phyloP scores from a whole-genome alignment of 257 asterid genomes.

The Salvia rosmarinus region DNA sequence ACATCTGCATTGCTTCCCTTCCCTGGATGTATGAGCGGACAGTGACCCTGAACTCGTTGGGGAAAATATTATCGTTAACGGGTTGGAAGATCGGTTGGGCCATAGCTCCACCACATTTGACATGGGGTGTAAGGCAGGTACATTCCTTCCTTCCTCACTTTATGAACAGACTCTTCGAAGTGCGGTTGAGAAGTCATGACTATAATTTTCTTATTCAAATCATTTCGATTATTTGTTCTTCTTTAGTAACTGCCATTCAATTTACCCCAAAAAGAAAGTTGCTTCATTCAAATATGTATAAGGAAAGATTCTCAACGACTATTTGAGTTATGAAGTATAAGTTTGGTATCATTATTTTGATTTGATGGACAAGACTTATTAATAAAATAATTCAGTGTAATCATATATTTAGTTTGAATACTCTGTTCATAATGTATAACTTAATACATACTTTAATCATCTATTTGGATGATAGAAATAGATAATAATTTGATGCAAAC shows the following conservation, averaged over 20 bases:
- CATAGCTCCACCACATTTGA: slow-evolving; percentile 83
- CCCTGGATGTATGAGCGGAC: slow-evolving; percentile 92
- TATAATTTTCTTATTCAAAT: neutral
- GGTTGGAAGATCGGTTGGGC: slow-evolving; percentile 99
- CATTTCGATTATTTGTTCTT: neutral
- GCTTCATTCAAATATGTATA: neutral
- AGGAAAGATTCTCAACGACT: neutral
- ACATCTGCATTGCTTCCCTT: slow-evolving; percentile 85
- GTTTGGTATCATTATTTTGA: no score
- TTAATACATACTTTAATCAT: no score
- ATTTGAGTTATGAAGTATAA: no score
- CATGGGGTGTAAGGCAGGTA: slow-evolving; percentile 95
- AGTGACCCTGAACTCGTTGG: slow-evolving; percentile 81
- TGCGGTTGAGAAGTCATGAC: neutral
- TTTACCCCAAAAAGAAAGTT: neutral
- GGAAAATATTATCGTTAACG: slow-evolving; percentile 90
- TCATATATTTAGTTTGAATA: no score
- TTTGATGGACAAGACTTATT: no score
- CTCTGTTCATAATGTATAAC: no score
- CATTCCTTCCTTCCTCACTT: slow-evolving; percentile 84
- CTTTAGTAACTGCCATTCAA: neutral
- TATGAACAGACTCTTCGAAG: slow-evolving; percentile 54
- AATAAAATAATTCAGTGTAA: no score
- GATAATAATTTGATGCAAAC: no score
- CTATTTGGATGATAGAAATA: no score